Evolutionary conservation across 768 basidiomycete genomes (phyloP), one percentile per base, ranked within the genome.

Genomic region (Phlebiopsis gigantea): DNA sequence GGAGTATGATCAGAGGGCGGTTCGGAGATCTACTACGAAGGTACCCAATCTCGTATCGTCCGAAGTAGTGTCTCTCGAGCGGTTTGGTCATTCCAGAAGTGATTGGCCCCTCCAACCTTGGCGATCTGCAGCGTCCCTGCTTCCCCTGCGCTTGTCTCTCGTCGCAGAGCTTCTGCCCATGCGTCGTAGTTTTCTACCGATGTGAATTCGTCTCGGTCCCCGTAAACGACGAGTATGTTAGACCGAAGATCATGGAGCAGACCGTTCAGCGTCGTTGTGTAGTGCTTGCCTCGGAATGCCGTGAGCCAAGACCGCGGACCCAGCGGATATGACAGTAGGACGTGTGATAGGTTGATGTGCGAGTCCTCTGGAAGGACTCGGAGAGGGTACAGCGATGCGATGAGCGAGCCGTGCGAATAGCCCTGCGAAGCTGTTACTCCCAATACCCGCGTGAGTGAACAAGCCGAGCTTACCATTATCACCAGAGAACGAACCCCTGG

Each of bases 371-470:
- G 71, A 2, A 85, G 70, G 12, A n/a, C n/a, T n/a, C n/a, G n/a
- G 2, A 81, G 64, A 0, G 87, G 84, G 56, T 83, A 82, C 58
- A 88, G 70, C 7, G 88, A 87, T 10, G 80, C 79, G 34, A 88
- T 83, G 29, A 93, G 74, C 1, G 87, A 82, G 1, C 90, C 90
- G 75, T 91, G 76, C 9, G 90, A 93, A 69, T 93, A 93, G 5
- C 89, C 88, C 88, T 90, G 50, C 61, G 52, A 14, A 61, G 59
- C 46, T n/a, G n/a, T 26, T 7, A 52, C 26, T 24, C 42, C n/a
- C n/a, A n/a, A n/a, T 21, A 45, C 43, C n/a, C 22, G 25, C 56
- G 47, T 31, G n/a, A n/a, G n/a, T 53, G 14, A 10, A 43, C n/a
- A n/a, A n/a, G n/a, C n/a, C 17, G n/a, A 19, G 73, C 81, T 63